Conservation (phyloP, 768 basidiomycete species). For the Suillus hirtellus region DNA sequence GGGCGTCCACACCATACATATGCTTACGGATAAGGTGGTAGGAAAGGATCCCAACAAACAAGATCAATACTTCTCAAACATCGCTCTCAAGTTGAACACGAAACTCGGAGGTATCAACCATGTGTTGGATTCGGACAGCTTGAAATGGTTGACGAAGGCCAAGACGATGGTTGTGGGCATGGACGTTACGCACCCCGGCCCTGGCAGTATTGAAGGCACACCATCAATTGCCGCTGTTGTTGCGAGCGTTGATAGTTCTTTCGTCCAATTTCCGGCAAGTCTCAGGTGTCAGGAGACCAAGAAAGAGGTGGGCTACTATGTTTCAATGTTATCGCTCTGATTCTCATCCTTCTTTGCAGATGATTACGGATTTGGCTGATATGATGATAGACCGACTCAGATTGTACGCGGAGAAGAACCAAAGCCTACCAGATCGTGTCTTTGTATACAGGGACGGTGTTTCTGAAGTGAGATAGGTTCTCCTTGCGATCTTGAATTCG, state of each 20-base stretch:
- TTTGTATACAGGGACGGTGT: conserved; percentile 82
- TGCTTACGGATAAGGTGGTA: conserved; percentile 64
- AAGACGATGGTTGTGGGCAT: conserved; percentile 85
- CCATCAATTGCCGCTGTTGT: conserved; percentile 86
- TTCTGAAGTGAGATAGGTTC: conserved; percentile 57
- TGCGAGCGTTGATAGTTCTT: conserved; percentile 66
- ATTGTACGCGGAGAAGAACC: conserved; percentile 56
- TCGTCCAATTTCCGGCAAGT: conserved; percentile 79
- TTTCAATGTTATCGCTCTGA: neutral
- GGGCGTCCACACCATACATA: conserved; percentile 72
- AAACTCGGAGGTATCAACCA: conserved; percentile 86
- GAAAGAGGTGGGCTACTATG: conserved; percentile 23
- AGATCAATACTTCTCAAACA: conserved; percentile 81
- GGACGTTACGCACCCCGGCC: conserved; percentile 81
- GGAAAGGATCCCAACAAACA: conserved; percentile 50
- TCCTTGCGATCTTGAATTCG: neutral
- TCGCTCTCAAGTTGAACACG: conserved; percentile 79
- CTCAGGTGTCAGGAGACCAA: conserved; percentile 57
- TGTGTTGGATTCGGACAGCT: conserved; percentile 55
- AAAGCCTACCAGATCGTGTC: conserved; percentile 62
- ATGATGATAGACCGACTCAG: conserved; percentile 76
- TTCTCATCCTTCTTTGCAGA: conserved; percentile 42
- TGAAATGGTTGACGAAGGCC: conserved; percentile 64
- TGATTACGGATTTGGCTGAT: conserved; percentile 60
- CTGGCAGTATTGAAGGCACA: conserved; percentile 63